Conservation (phyloP, 1,139 yeast genomes). For the Hyphopichia buzzinii region DNA sequence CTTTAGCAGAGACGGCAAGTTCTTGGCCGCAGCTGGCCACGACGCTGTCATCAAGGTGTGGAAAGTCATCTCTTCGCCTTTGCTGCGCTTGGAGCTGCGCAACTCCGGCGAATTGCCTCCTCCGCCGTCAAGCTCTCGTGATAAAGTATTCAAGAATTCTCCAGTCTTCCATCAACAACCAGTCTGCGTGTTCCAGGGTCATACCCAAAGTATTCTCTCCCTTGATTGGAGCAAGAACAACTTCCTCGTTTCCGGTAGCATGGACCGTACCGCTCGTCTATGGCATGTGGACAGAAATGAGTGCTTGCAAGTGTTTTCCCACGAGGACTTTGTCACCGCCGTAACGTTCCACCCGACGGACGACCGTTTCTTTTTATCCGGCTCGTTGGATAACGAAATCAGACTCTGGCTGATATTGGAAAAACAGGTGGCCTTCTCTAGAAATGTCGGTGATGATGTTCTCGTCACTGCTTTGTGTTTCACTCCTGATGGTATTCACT, state of each 20-base stretch:
- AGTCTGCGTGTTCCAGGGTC: slow-evolving; percentile 60
- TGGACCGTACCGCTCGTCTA: slow-evolving; percentile 78
- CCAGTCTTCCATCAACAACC: slow-evolving; percentile 83
- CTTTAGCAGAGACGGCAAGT: slow-evolving; percentile 78
- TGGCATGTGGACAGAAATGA: slow-evolving; percentile 78
- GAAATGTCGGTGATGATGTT: slow-evolving; percentile 51
- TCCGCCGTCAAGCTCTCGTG: slow-evolving; percentile 12
- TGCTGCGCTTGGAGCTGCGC: slow-evolving; percentile 50
- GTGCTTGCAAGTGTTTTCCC: slow-evolving; percentile 65
- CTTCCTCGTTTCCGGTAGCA: slow-evolving; percentile 75
- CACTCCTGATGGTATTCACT: slow-evolving; percentile 64
- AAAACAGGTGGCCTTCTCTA: slow-evolving; percentile 30
- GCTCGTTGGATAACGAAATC: slow-evolving; percentile 77
- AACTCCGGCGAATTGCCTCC: slow-evolving; percentile 6
- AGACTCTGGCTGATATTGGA: slow-evolving; percentile 86
- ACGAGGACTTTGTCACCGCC: slow-evolving; percentile 80
- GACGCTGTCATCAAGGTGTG: slow-evolving; percentile 68
- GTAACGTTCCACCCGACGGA: slow-evolving; percentile 83
- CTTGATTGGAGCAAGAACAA: slow-evolving; percentile 89
- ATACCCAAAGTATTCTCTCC: slow-evolving; percentile 65
- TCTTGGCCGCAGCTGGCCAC: slow-evolving; percentile 80
- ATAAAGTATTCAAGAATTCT: slow-evolving; percentile 44
- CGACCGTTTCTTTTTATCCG: slow-evolving; percentile 83
- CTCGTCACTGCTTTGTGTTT: slow-evolving; percentile 69
- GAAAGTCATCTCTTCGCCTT: slow-evolving; percentile 74